Percentiles rank a stretch among this genome's conserved stretches.
These are phyloP conservation scores for Colletotrichum godetiae DNA, from an alignment of 2,329 filamentous ascomycete species.

Conservation along the genomic window DNA sequence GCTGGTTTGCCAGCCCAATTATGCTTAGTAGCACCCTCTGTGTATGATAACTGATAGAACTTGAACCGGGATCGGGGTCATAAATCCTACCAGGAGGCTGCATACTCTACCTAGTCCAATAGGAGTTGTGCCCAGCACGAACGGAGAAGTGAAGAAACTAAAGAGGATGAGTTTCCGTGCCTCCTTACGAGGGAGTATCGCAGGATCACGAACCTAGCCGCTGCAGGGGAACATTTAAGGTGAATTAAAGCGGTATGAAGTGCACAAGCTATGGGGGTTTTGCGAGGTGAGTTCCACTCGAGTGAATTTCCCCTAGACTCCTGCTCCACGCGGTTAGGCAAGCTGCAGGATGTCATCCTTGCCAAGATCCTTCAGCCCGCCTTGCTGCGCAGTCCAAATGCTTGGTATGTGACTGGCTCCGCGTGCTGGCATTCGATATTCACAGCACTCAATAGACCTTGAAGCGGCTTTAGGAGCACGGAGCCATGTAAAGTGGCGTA, in stretches of 20 bases:
- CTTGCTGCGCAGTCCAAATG: neutral
- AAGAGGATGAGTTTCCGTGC: neutral
- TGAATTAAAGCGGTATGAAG: neutral
- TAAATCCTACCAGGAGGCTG: neutral
- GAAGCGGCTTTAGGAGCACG: neutral
- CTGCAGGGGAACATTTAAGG: neutral
- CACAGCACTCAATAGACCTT: neutral
- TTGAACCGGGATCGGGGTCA: neutral
- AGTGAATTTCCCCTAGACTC: neutral
- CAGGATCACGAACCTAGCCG: neutral
- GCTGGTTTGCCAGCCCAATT: neutral
- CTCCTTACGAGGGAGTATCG: neutral
- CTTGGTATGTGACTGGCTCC: neutral
- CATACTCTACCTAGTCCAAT: neutral
- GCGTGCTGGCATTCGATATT: neutral
- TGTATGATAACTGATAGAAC: neutral
- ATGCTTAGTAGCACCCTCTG: neutral
- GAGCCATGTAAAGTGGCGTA: neutral
- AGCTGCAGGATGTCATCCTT: neutral
- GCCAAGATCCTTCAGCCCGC: neutral
- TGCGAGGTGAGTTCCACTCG: neutral
- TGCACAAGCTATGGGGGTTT: neutral
- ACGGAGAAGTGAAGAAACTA: neutral
- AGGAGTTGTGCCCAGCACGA: neutral
- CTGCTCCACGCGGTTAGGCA: neutral